These are phyloP conservation scores for Berkeleyomyces rouxiae DNA, from an alignment of 2,329 filamentous ascomycete species.

Conservation along the genomic window DNA sequence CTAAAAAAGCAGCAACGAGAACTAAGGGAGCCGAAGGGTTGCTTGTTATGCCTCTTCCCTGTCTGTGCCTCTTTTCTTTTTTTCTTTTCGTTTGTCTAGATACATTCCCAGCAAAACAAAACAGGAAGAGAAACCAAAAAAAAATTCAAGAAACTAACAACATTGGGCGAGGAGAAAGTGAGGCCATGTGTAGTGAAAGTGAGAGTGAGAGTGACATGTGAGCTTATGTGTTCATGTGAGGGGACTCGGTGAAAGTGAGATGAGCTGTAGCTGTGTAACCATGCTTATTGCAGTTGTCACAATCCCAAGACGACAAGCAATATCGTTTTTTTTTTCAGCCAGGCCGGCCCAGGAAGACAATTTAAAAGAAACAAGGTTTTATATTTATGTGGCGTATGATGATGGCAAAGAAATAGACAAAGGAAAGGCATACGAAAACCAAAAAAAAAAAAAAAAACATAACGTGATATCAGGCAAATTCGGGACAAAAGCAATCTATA, in stretches of 20 bases:
- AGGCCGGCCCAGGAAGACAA: too few species aligned
- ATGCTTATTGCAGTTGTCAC: too few species aligned
- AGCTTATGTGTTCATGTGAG: neutral
- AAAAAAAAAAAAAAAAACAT: neutral
- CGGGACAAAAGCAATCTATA: neutral
- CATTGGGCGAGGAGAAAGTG: neutral
- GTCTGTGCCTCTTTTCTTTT: neutral
- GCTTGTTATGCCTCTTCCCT: neutral
- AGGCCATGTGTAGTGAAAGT: neutral
- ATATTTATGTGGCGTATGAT: too few species aligned
- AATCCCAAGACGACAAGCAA: too few species aligned
- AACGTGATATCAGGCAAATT: neutral
- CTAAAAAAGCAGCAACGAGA: neutral
- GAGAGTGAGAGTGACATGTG: neutral
- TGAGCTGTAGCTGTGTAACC: neutral
- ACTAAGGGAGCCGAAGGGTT: neutral
- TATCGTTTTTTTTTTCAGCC: too few species aligned
- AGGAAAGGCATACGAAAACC: neutral
- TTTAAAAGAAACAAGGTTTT: too few species aligned
- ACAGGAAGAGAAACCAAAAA: constrained; percentile 11
- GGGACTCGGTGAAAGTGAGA: neutral
- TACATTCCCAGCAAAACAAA: constrained; percentile 4
- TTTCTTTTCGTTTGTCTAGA: neutral
- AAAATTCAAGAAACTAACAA: constrained; percentile 12
- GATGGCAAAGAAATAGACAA: neutral